Percentiles rank a stretch among this genome's conserved stretches.
phyloP scores from a whole-genome alignment of 1,284 basidiomycete species.

The Papiliotrema fonsecae region DNA sequence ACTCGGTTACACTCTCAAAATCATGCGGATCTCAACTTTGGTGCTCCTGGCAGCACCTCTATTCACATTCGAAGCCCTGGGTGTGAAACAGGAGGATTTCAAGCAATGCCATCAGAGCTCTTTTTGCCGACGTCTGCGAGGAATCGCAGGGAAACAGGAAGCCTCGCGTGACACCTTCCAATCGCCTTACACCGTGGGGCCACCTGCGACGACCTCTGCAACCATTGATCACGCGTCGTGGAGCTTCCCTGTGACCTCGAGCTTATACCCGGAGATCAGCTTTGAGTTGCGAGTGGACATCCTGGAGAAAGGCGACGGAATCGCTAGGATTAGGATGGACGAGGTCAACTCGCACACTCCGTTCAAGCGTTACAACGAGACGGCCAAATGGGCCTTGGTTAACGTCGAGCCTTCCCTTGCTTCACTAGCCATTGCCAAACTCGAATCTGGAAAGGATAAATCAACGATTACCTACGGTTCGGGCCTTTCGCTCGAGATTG shows the following conservation, averaged over 20 bases:
- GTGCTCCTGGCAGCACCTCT: not conserved
- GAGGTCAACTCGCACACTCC: conserved; percentile 62
- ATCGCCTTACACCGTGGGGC: conserved; percentile 78
- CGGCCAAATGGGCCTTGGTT: conserved; percentile 76
- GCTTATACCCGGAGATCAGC: conserved; percentile 72
- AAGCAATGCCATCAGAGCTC: conserved; percentile 85
- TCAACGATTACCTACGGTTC: conserved; percentile 48
- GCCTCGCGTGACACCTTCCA: conserved; percentile 58
- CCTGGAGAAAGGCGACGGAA: conserved; percentile 65
- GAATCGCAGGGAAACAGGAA: conserved; percentile 65
- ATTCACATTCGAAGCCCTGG: conserved; percentile 13
- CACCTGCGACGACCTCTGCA: conserved; percentile 44
- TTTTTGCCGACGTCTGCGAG: conserved; percentile 83
- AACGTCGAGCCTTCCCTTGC: conserved; percentile 55
- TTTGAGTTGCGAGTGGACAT: conserved; percentile 76
- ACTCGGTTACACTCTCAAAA: too few species aligned
- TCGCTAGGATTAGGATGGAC: conserved; percentile 78
- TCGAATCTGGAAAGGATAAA: conserved; percentile 37
- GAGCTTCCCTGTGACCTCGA: conserved; percentile 65
- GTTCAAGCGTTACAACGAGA: conserved; percentile 79
- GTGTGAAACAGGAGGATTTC: conserved; percentile 66
- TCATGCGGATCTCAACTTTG: not conserved
- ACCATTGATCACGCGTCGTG: conserved; percentile 36
- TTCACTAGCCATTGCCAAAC: conserved; percentile 54
- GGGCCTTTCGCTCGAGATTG: conserved; percentile 54